These are phyloP conservation scores for Hortiboletus rubellus DNA, from an alignment of 1,284 basidiomycete species.

Conservation along the genomic window DNA sequence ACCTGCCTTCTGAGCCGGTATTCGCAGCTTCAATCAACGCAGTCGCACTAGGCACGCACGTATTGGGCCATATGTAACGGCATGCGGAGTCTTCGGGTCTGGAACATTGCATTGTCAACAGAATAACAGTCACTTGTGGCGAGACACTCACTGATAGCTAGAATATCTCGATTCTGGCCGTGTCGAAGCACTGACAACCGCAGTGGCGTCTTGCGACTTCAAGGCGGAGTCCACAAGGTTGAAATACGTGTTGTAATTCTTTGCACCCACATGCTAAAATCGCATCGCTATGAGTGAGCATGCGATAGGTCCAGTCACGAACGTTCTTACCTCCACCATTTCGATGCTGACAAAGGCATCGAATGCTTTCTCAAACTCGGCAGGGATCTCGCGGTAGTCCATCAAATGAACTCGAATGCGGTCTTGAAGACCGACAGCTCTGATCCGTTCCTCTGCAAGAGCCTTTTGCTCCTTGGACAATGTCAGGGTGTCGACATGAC, in stretches of 20 bases:
- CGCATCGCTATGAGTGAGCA: constrained; percentile 7
- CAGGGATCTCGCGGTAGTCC: constrained; percentile 83
- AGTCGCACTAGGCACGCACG: constrained; percentile 81
- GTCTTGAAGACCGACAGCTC: constrained; percentile 65
- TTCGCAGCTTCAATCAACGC: constrained; percentile 67
- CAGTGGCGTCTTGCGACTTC: constrained; percentile 68
- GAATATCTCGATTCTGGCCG: constrained; percentile 80
- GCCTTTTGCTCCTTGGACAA: constrained; percentile 84
- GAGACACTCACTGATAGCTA: constrained; percentile 58
- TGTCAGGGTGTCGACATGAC: constrained; percentile 86
- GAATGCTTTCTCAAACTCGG: constrained; percentile 74
- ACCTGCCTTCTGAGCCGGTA: constrained; percentile 63
- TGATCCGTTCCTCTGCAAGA: constrained; percentile 81
- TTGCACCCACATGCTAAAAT: constrained; percentile 63
- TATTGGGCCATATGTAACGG: constrained; percentile 93
- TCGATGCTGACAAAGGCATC: constrained; percentile 90
- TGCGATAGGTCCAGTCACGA: background rate
- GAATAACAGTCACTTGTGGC: background rate
- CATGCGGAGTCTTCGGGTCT: constrained; percentile 88
- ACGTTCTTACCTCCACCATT: constrained; percentile 77
- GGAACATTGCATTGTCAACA: constrained; percentile 7
- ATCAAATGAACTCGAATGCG: constrained; percentile 81
- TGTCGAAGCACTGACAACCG: constrained; percentile 78
- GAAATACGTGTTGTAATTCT: constrained; percentile 77
- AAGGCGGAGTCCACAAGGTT: constrained; percentile 78